Conservation (phyloP, 1,284 basidiomycete genomes). For the Puccinia coronata region DNA sequence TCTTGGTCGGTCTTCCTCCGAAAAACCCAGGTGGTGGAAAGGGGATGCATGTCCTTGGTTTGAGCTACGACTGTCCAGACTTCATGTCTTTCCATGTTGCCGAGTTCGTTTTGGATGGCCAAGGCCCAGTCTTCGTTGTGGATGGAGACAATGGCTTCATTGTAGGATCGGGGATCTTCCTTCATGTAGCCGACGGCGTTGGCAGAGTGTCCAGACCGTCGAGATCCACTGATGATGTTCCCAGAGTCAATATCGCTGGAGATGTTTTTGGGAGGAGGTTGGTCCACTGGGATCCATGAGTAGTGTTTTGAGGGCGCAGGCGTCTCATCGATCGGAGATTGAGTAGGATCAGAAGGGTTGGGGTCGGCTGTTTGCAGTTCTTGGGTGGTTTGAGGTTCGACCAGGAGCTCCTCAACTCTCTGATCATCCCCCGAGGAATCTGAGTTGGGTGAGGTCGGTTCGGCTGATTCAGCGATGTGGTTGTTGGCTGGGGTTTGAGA, state of each 20-base stretch:
- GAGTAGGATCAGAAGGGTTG: no score
- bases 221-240: conserved; percentile 1
- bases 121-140: no score
- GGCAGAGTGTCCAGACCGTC: not conserved
- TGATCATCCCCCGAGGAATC: no score
- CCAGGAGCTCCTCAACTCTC: no score
- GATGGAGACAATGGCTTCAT: not conserved
- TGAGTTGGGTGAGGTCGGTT: no score
- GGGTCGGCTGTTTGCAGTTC: no score
- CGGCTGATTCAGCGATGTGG: no score
- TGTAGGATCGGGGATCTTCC: conserved; percentile 7
- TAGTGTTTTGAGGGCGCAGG: not conserved
- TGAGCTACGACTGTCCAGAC: not conserved
- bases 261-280: conserved; percentile 6
- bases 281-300: not conserved
- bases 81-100: not conserved
- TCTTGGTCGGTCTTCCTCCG: not conserved
- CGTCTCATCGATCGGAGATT: not conserved
- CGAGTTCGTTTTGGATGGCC: no score
- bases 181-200: no score
- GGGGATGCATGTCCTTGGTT: no score
- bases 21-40: not conserved
- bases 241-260: not conserved
- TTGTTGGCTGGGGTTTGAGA: not conserved
- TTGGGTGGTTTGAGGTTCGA: no score